Evolutionary conservation across 495 filamentous ascomycete genomes (phyloP), one percentile per base, ranked within the genome.

Genomic region (Chaetomium cochliodes): DNA sequence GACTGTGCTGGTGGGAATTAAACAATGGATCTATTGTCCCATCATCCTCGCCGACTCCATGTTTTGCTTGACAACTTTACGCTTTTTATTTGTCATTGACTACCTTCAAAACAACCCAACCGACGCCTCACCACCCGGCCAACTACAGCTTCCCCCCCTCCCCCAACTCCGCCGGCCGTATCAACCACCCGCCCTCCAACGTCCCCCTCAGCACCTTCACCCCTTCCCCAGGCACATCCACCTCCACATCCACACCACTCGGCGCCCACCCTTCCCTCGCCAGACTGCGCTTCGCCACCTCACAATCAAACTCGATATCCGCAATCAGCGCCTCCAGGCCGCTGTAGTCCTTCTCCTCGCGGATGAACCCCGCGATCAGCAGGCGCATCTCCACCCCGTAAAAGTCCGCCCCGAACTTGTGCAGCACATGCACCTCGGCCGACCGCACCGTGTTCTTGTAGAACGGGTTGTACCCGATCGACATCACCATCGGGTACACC

Each of bases 401-500:
- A 81, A 98, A 98, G 72, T 97, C 91, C 46, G 72, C 77, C 65
- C 39, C 77, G 80, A 87, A 96, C 64, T 64, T 68, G 77, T 90
- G 88, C 78, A 98, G 82, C 62, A 98, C 83, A 76, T 98, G 93
- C 67, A 97, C 93, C 83, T 98, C 94, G 69, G 93, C 90, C 46
- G 85, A 88, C 22, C 91, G 83, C 46, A 88, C 85, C 25, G 84
- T 84, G 75, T 97, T 97, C 74, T 92, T 92, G 79, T 96, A 97
- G 76, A 91, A 96, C 0, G 92, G 92, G 72, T 97, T 97, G 81
- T 90, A 96, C n/a, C 93, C 92, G 57, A 98, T 93, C 44, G 86
- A 90, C 88, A 98, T 87, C 56, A 97, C 93, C 79, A 96, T 96
- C 0, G 91, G 91, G 74, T 88, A 90, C 22, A 97, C 12, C 46